Evolutionary conservation across 2,329 filamentous ascomycete genomes (phyloP), one percentile per base, ranked within the genome.

Genomic region (Talaromyces sp.): DNA sequence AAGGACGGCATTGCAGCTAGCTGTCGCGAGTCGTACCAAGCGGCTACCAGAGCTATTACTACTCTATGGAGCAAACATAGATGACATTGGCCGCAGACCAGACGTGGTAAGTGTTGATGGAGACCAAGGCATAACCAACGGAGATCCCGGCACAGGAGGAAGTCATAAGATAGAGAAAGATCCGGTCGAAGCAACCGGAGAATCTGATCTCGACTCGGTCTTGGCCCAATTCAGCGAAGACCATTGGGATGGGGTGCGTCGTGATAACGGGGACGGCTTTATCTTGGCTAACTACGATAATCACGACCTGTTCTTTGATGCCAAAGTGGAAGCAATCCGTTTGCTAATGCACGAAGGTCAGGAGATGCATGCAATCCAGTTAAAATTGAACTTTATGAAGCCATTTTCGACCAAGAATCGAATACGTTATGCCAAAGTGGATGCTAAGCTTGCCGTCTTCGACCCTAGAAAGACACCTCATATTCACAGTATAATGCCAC

Each of bases 381-480:
- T 63, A n/a, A 63, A 63, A n/a, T 45, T 63, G 49, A 63, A 63
- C 38, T 63, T 63, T 13, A 63, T 63, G 61, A 63, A 63, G 25
- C 61, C 61, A 0, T 63, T 63, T 27, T 43, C 36, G 6, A 45
- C 17, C 8, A 63, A 25, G 27, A 63, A 63, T 29, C 22, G 61
- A 13, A 56, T 63, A 29, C 61, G 61, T 11, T 56, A 56, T 19
- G 61, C 61, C 13, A 56, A 54, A 45, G 61, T 63, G 34, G 61
- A 63, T 34, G 49, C 19, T 11, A 63, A 22, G 36, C 19, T 63
- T n/a, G 27, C 34, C 36, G 27, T 5, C n/a, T 11, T 17, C 2
- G 13, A 43, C 22, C 25, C 60, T 19, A 17, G 31, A 2, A 7
- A 40, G 0, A 27, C 25, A 17, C 61, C 61, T 0, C 61, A 63